phyloP scores from a whole-genome alignment of 2,329 filamentous ascomycete species.

The Verticillium longisporum region DNA sequence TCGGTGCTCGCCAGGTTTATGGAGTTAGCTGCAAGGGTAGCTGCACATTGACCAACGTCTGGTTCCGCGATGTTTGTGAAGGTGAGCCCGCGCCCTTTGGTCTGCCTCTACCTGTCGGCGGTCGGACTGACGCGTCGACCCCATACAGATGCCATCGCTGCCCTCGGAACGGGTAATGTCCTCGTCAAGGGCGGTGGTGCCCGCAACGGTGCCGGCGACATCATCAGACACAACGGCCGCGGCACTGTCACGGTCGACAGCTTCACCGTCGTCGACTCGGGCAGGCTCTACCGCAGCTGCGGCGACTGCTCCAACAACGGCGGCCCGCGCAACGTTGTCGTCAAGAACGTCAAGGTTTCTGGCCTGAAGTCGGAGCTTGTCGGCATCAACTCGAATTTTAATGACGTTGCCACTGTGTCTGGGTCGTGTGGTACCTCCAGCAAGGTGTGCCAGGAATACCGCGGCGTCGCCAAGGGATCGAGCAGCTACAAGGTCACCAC shows the following conservation, averaged over 20 bases:
- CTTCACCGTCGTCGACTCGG: conserved; percentile 31
- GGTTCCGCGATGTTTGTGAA: conserved; percentile 32
- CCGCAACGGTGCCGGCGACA: conserved; percentile 22
- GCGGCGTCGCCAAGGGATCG: conserved; percentile 19
- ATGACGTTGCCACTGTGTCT: conserved; percentile 17
- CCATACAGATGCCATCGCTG: neutral
- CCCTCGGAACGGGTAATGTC: conserved; percentile 25
- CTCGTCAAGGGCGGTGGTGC: conserved; percentile 24
- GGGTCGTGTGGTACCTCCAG: conserved; percentile 19
- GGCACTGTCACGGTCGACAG: conserved; percentile 20
- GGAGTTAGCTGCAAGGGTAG: conserved; percentile 42
- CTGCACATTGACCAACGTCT: conserved; percentile 31
- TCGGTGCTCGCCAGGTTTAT: conserved; percentile 40
- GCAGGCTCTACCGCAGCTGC: conserved; percentile 37
- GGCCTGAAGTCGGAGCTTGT: neutral
- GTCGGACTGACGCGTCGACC: neutral
- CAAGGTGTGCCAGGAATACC: conserved; percentile 20
- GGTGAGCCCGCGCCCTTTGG: conserved; percentile 9
- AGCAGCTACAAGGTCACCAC: conserved; percentile 14
- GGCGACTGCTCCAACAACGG: conserved; percentile 30
- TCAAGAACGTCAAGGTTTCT: conserved; percentile 14
- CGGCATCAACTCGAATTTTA: conserved; percentile 7
- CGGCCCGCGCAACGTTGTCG: conserved; percentile 6
- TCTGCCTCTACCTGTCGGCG: neutral
- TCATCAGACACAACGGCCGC: conserved; percentile 26